Conservation (phyloP, 345 rosid species). For the Linum trigynum region DNA sequence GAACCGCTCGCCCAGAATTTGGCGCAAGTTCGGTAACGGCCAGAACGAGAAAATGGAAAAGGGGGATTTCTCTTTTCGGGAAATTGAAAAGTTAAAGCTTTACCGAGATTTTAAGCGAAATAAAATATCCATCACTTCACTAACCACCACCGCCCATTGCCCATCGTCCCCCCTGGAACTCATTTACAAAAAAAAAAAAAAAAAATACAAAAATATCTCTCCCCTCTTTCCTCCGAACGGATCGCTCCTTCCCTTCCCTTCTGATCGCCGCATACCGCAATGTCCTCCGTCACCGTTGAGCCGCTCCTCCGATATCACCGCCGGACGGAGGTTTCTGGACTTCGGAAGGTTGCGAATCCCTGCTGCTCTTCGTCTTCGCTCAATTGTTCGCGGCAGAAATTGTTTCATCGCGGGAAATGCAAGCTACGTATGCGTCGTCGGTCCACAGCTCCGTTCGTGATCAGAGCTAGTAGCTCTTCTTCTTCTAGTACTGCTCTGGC, state of each 20-base stretch:
- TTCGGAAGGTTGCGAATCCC: conserved; percentile 9
- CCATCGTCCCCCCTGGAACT: too few relatives aligned
- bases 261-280: not conserved
- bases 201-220: not conserved
- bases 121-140: too few relatives aligned
- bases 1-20: too few relatives aligned
- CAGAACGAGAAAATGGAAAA: too few relatives aligned
- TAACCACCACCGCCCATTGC: too few relatives aligned
- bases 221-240: not conserved
- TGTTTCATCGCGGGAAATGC: conserved; percentile 23
- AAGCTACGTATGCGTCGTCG: conserved; percentile 7
- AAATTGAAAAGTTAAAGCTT: too few relatives aligned
- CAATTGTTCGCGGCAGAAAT: conserved; percentile 19
- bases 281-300: conserved; percentile 41
- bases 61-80: too few relatives aligned
- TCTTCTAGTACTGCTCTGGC: conserved; percentile 40
- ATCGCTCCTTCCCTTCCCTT: not conserved
- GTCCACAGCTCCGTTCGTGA: conserved; percentile 6
- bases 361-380: conserved; percentile 10
- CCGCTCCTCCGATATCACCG: conserved; percentile 29
- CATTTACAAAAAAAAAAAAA: too few relatives aligned
- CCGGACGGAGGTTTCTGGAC: conserved; percentile 6
- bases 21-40: too few relatives aligned
- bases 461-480: conserved; percentile 26
- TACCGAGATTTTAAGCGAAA: too few relatives aligned